Evolutionary conservation across 495 filamentous ascomycete species (phyloP).

Genomic region (Penicillium subrubescens): DNA sequence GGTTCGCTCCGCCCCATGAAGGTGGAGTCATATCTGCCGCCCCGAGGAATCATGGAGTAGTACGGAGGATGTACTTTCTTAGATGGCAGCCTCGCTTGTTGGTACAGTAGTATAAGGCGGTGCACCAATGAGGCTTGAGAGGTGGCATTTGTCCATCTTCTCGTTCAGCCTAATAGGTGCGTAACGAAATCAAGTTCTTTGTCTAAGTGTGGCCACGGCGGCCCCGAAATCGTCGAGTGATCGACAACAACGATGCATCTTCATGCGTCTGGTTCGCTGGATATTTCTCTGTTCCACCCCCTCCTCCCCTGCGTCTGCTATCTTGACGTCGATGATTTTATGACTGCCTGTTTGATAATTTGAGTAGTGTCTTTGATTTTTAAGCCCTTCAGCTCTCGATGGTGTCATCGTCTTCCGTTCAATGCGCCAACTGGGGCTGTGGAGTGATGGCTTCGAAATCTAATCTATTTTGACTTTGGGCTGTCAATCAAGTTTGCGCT

Average conservation of each 20-base stretch:
- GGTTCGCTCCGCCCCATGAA: neutral
- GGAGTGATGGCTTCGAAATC: constrained; percentile 1
- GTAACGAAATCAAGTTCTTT: constrained; percentile 1
- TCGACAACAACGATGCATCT: neutral
- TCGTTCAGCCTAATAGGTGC: neutral
- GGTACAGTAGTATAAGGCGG: neutral
- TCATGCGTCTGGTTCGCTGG: neutral
- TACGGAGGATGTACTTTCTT: neutral
- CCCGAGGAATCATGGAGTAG: neutral
- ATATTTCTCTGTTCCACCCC: neutral
- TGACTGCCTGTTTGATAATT: neutral
- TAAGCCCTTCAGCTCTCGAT: neutral
- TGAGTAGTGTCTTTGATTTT: neutral
- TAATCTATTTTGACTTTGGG: constrained; percentile 12
- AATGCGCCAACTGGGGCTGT: neutral
- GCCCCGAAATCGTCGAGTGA: neutral
- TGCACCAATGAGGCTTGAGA: neutral
- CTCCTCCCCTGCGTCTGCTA: constrained; percentile 2
- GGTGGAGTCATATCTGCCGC: neutral
- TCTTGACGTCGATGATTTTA: neutral
- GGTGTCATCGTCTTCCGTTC: neutral
- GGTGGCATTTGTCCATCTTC: neutral
- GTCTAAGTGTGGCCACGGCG: neutral
- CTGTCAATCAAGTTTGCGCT: neutral
- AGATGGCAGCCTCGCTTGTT: neutral